Base-by-base conservation (phyloP, 805 yeast genomes). In the Torulaspora maleeae region DNA sequence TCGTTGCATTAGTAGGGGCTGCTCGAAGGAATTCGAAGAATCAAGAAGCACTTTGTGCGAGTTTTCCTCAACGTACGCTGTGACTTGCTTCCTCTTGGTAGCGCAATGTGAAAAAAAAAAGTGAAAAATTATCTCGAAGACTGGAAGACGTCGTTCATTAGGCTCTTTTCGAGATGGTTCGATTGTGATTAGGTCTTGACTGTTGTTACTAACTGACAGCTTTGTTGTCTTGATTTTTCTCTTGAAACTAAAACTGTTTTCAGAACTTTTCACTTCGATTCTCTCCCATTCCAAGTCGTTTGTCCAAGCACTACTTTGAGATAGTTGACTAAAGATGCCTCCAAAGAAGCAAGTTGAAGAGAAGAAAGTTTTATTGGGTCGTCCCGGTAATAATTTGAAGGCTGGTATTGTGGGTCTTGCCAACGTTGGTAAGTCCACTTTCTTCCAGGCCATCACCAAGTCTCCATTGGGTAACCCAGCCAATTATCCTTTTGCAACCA, bases 401-500 rank as follows among this genome's bases (percentile, higher is more conserved):
- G 72, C 84, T 52, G 99, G 99, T 61, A 89, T 91, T 54, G 99
- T 91, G 48, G 99, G 99, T 49, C 77, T 91, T 50, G 96, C 96
- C 61, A 75, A 82, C 61, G 95, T 91, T 54, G 99, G 99, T 60
- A 93, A 93, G 70, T 88, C 96, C 11, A 91, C 98, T 6, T 89
- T 91, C 69, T 91, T 91, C 80, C 98, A 93, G 71, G 96, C 96
- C 45, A 85, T 93, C 63, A 91, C 98, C 45, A 81, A 83, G 70
- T 87, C 90, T 56, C 88, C 90, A 38, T 73, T 93, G 55, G 98
- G 99, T 52, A 89, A 78, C 73, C 98, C 99, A 45, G 99, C 98
- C 48, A 91, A 91, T 69, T 91, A 90, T 68, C 99, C 99, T 20
- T 91, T 88, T 66, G 99, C 99, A 35, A 91, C 99, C 45, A 88